Conservation (phyloP, 179 eudicot species). For the Carnegiea gigantea region DNA sequence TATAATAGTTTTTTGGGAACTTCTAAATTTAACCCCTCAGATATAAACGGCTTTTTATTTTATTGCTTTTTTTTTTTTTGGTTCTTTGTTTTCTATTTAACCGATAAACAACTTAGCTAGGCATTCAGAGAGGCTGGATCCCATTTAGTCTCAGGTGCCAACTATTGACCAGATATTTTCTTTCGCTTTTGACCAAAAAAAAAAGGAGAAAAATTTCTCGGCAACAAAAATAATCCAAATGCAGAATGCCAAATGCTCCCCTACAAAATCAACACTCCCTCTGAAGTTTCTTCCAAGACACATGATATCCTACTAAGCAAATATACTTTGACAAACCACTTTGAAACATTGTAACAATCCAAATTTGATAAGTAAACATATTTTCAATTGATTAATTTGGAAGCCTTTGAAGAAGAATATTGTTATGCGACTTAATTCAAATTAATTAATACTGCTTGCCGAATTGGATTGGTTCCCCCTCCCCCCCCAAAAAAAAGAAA, state of each 20-base stretch:
- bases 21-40: too few species aligned
- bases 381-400: not conserved
- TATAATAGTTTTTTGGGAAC: too few species aligned
- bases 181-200: not conserved
- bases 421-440: too few species aligned
- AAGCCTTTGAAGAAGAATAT: too few species aligned
- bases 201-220: not conserved
- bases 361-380: slow-evolving; percentile 9
- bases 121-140: not conserved
- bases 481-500: too few species aligned
- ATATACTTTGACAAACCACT: too few species aligned
- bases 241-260: slow-evolving; percentile 26
- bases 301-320: not conserved
- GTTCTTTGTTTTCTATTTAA: too few species aligned
- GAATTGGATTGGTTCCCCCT: too few species aligned
- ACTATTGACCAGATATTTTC: not conserved
- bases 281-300: slow-evolving; percentile 10
- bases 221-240: slow-evolving; percentile 14
- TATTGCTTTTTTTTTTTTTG: too few species aligned
- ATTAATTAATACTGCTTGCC: too few species aligned
- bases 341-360: slow-evolving; percentile 3
- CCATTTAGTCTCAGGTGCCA: not conserved
- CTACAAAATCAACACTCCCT: slow-evolving; percentile 17
- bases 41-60: too few species aligned
- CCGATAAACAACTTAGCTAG: not conserved